Conservation (phyloP, 331 rosid genomes). For the Rosa hybrid region DNA sequence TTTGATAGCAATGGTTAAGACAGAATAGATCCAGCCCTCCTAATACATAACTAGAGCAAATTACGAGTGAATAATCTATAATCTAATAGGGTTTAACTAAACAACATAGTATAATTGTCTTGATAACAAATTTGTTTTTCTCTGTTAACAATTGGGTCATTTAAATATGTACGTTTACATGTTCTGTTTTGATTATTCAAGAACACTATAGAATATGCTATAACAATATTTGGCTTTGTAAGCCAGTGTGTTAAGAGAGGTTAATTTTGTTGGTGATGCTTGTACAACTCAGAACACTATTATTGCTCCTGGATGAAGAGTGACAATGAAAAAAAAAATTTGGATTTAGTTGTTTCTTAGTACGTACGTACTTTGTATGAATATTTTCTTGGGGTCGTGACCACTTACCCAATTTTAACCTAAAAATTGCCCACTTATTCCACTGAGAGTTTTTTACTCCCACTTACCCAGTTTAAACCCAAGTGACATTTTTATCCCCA, state of each 20-base stretch:
- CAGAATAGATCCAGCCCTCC: not conserved
- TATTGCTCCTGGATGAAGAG: not conserved
- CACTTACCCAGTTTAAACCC: too few relatives aligned
- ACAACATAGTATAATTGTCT: conserved; percentile 17
- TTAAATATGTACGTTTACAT: not conserved
- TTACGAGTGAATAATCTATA: not conserved
- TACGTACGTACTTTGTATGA: too few relatives aligned
- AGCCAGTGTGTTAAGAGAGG: too few relatives aligned
- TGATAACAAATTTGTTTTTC: not conserved
- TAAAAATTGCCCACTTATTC: too few relatives aligned
- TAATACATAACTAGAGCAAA: not conserved
- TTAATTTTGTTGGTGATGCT: not conserved
- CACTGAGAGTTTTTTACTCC: too few relatives aligned
- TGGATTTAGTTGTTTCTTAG: too few relatives aligned
- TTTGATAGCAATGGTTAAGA: not conserved
- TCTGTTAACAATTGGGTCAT: not conserved
- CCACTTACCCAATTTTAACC: too few relatives aligned
- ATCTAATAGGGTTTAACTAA: not conserved
- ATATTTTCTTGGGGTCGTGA: not conserved
- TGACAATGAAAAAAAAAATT: not conserved
- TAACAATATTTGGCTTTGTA: too few relatives aligned
- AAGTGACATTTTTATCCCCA: too few relatives aligned
- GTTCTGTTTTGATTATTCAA: not conserved
- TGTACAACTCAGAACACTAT: not conserved
- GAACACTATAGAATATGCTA: not conserved